A percentile compares a stretch with the other conserved stretches of the same genome.
Conservation (phyloP, 176 grass and related monocot species). For the Chrysopogon serrulatus region DNA sequence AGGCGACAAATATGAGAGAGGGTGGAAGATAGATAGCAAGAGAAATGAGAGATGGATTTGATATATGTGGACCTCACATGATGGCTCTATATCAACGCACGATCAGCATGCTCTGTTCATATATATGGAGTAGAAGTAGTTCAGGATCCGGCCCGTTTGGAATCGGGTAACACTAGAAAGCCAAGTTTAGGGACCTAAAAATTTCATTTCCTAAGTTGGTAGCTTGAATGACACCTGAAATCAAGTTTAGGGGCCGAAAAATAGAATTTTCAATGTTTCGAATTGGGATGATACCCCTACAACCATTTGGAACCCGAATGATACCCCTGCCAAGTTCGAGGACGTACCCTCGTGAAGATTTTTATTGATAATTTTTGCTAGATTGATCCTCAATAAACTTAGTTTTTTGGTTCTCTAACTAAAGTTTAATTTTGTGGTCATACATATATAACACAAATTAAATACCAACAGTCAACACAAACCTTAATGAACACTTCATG, state of each 20-base stretch:
- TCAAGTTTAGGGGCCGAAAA: not conserved
- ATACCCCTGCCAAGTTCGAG: not conserved
- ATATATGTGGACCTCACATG: not conserved
- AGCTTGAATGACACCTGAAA: not conserved
- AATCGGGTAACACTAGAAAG: not conserved
- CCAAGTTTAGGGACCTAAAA: not conserved
- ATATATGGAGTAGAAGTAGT: not conserved
- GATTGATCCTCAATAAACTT: not conserved
- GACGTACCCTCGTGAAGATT: not conserved
- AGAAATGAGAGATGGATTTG: not conserved
- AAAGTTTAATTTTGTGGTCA: not conserved
- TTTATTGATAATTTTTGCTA: not conserved
- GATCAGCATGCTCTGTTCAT: not conserved
- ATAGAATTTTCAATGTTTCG: not conserved
- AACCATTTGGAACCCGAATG: not conserved
- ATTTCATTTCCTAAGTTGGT: not conserved
- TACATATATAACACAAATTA: not conserved
- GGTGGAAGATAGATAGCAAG: not conserved
- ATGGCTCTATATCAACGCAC: not conserved
- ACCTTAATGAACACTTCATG: not conserved
- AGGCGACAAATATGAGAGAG: not conserved
- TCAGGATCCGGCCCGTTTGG: rapidly evolving
- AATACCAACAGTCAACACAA: not conserved
- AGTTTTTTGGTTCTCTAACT: not conserved
- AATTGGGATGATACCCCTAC: not conserved